phyloP scores from a whole-genome alignment of 208 protist species.

The Acanthamoeba quina region DNA sequence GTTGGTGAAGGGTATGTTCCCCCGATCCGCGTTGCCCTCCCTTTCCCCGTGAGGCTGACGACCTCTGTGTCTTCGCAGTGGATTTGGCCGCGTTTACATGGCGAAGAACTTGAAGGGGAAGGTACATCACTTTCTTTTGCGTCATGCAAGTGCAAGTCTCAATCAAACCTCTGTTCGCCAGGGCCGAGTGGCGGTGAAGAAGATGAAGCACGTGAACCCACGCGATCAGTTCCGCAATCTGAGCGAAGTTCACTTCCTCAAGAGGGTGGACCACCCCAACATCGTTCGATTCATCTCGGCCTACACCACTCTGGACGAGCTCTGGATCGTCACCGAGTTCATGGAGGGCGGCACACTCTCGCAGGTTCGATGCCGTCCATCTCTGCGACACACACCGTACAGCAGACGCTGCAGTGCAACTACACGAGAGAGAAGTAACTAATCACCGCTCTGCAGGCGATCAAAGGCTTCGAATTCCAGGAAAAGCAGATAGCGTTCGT shows the following conservation, averaged over 20 bases:
- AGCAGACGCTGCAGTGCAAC: background rate
- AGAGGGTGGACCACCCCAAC: slow-evolving; percentile 61
- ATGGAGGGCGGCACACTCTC: slow-evolving; percentile 74
- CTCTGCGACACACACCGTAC: background rate
- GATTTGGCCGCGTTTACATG: slow-evolving; percentile 66
- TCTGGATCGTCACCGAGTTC: slow-evolving; percentile 73
- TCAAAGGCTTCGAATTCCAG: slow-evolving; percentile 70
- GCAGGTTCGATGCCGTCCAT: background rate
- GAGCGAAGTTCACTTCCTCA: slow-evolving; percentile 71
- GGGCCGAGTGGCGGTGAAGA: slow-evolving; percentile 73
- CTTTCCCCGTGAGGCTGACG: background rate
- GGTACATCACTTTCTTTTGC: background rate
- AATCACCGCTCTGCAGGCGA: background rate
- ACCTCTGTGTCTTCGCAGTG: slow-evolving; percentile 1
- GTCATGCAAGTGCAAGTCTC: background rate
- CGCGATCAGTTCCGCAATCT: slow-evolving; percentile 68
- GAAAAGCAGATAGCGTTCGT: slow-evolving; percentile 73
- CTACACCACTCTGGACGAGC: slow-evolving; percentile 47
- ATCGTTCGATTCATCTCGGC: slow-evolving; percentile 61
- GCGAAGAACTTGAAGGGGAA: slow-evolving; percentile 73
- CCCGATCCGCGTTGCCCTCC: background rate
- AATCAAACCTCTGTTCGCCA: background rate
- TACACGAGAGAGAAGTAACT: background rate
- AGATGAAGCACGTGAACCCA: slow-evolving; percentile 71
- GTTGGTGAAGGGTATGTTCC: slow-evolving; percentile 66